Evolutionary conservation across 768 basidiomycete genomes (phyloP).

Genomic region (Tricholoma bakamatsutake): DNA sequence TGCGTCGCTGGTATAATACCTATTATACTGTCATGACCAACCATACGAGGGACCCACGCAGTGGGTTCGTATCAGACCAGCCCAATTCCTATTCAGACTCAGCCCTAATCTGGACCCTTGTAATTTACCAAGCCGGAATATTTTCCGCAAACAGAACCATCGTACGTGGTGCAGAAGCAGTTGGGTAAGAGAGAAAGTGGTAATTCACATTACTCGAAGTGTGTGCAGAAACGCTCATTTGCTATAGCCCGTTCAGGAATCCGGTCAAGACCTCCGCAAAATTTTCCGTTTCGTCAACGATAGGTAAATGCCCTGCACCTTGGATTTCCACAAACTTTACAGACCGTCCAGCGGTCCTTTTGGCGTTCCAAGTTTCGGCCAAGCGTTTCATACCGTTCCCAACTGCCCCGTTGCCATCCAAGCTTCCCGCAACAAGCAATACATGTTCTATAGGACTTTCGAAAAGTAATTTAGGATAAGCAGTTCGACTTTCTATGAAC

Average conservation of each 20-base stretch:
- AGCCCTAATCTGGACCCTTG: too few relatives aligned
- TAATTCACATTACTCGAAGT: too few relatives aligned
- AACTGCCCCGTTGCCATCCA: constrained; percentile 46
- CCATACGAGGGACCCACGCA: too few relatives aligned
- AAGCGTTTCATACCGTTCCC: constrained; percentile 31
- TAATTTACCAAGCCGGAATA: too few relatives aligned
- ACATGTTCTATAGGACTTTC: constrained; percentile 24
- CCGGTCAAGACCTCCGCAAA: constrained; percentile 30
- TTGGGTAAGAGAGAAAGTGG: too few relatives aligned
- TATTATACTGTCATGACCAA: too few relatives aligned
- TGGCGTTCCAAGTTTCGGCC: constrained; percentile 19
- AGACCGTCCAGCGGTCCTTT: constrained; percentile 7
- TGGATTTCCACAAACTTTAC: constrained; percentile 30
- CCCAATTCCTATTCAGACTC: too few relatives aligned
- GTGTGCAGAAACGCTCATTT: background rate
- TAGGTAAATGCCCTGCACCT: constrained; percentile 43
- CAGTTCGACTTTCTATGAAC: background rate
- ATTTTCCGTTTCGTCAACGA: constrained; percentile 42
- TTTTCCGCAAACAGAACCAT: too few relatives aligned
- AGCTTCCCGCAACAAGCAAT: constrained; percentile 39
- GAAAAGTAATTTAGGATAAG: constrained; percentile 13
- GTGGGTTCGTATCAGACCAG: too few relatives aligned
- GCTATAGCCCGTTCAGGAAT: constrained; percentile 21
- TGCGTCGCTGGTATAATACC: too few relatives aligned
- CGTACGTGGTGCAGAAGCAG: too few relatives aligned